Evolutionary conservation across 352 stramenopile genomes (phyloP).

Genomic region (Aphanomyces euteiches): DNA sequence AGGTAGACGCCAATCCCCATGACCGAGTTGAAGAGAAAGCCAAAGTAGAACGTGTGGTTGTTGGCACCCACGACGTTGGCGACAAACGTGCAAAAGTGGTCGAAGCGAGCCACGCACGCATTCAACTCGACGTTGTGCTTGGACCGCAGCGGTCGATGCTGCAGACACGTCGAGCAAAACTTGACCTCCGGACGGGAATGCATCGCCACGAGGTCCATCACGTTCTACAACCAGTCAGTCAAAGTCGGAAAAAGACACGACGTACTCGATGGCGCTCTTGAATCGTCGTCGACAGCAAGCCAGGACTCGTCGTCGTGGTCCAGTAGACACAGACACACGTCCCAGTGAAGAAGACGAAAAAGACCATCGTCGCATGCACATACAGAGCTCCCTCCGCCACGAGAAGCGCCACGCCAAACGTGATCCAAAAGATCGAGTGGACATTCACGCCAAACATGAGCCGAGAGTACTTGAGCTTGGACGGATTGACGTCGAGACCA

Average conservation of each 20-base stretch:
- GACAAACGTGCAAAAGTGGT: conserved; percentile 84
- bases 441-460: conserved; percentile 74
- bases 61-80: conserved; percentile 92
- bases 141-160: conserved; percentile 69
- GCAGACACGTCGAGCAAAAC: conserved; percentile 71
- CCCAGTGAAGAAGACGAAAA: not conserved
- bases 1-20: conserved; percentile 52
- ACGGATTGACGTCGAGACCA: conserved; percentile 57
- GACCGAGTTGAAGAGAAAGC: conserved; percentile 83
- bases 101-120: conserved; percentile 77
- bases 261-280: conserved; percentile 59
- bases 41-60: conserved; percentile 93
- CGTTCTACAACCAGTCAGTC: conserved; percentile 41
- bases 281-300: conserved; percentile 62
- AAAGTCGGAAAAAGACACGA: conserved; percentile 1
- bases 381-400: conserved; percentile 36
- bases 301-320: conserved; percentile 49
- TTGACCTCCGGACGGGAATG: conserved; percentile 70
- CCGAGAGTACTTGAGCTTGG: conserved; percentile 66
- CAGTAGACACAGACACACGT: conserved; percentile 56
- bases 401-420: conserved; percentile 37
- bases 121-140: conserved; percentile 79
- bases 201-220: conserved; percentile 60
- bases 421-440: conserved; percentile 62
- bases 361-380: conserved; percentile 16